These are phyloP conservation scores for Colletotrichum truncatum DNA, from an alignment of 2,329 filamentous ascomycete species.

Conservation along the genomic window DNA sequence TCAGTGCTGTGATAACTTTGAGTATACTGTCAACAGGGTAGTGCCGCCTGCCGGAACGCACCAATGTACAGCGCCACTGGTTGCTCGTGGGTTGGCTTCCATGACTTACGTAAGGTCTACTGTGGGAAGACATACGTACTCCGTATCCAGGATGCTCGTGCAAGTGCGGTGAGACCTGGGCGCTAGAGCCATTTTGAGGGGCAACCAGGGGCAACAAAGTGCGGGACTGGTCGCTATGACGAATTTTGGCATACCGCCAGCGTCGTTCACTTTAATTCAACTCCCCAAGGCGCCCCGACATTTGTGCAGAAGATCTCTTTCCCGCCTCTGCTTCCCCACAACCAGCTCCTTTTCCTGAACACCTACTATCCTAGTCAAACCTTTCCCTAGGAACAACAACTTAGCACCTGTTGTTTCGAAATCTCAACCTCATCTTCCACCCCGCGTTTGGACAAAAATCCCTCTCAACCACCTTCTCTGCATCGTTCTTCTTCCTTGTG, in stretches of 20 bases:
- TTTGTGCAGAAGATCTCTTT: conserved; percentile 23
- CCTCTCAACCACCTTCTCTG: conserved; percentile 3
- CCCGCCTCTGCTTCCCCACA: conserved; percentile 22
- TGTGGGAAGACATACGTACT: conserved; percentile 13
- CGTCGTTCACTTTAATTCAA: conserved; percentile 26
- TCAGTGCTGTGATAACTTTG: background rate
- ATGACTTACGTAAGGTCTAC: conserved; percentile 13
- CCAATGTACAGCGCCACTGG: conserved; percentile 19
- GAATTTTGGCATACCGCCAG: conserved; percentile 28
- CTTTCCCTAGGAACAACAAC: conserved; percentile 17
- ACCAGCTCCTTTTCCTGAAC: conserved; percentile 20
- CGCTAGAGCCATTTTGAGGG: conserved; percentile 24
- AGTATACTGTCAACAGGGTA: background rate
- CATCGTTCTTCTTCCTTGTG: conserved; percentile 22
- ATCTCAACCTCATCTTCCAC: background rate
- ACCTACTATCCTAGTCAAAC: conserved; percentile 17
- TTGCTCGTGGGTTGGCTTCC: background rate
- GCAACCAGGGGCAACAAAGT: conserved; percentile 20
- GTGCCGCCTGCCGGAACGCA: background rate
- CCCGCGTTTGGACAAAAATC: conserved; percentile 11
- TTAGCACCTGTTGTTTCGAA: background rate
- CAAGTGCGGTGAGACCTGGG: conserved; percentile 24
- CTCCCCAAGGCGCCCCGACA: conserved; percentile 22
- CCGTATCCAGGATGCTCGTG: conserved; percentile 16
- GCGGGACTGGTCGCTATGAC: conserved; percentile 31